Percentiles rank a stretch among this genome's conserved stretches.
Conservation (phyloP, 148 eudicot species). For the Rhododendron williamsianum region DNA sequence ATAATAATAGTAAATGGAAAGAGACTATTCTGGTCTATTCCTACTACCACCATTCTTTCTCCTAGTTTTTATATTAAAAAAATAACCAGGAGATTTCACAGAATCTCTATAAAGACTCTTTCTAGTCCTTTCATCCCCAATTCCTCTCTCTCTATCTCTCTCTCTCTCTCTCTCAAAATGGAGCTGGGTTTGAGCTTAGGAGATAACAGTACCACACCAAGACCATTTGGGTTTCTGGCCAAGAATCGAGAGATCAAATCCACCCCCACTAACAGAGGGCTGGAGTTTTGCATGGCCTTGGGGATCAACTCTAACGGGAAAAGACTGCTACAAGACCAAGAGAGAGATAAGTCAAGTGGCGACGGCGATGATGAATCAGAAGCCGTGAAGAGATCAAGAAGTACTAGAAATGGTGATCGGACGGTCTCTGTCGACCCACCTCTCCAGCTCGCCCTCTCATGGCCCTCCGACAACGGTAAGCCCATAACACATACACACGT, state of each 20-base stretch:
- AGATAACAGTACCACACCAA: slow-evolving; percentile 10
- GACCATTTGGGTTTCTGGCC: slow-evolving; percentile 16
- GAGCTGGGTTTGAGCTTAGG: slow-evolving; percentile 52
- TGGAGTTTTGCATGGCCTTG: slow-evolving; percentile 41
- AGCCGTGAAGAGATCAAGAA: neutral
- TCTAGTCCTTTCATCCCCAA: slow-evolving; percentile 9
- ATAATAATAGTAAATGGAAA: neutral
- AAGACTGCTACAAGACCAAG: neutral
- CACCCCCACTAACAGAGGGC: slow-evolving; percentile 1
- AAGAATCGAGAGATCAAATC: slow-evolving; percentile 4
- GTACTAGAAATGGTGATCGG: slow-evolving; percentile 9
- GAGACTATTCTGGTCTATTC: neutral
- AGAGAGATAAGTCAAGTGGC: neutral
- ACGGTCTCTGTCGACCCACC: slow-evolving; percentile 12
- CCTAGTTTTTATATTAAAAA: neutral
- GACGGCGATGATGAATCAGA: slow-evolving; percentile 12
- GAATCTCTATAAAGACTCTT: slow-evolving; percentile 39
- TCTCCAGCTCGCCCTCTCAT: slow-evolving; percentile 31
- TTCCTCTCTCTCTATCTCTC: neutral
- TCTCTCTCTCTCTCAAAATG: slow-evolving; percentile 19
- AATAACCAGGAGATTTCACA: slow-evolving; percentile 11
- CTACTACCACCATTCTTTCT: neutral
- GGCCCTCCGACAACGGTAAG: slow-evolving; percentile 42
- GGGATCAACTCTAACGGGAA: slow-evolving; percentile 16
- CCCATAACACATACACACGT: neutral